Evolutionary conservation across 1,139 yeast species (phyloP).

Genomic region (Blastobotrys indianensis): DNA sequence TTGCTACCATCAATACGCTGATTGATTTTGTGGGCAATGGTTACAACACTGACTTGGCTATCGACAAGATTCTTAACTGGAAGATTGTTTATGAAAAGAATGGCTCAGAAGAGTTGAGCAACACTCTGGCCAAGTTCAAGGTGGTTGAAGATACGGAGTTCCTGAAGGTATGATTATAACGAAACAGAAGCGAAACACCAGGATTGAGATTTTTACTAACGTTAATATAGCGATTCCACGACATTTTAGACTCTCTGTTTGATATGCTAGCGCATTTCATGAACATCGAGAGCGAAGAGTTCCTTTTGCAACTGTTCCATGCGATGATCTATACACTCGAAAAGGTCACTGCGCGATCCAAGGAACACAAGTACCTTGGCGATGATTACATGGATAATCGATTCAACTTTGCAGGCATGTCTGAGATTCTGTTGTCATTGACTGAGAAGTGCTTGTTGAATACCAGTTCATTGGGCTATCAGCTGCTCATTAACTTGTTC

Average conservation of each 20-base stretch:
- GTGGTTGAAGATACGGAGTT: constrained; percentile 27
- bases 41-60: constrained; percentile 55
- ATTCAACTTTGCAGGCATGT: constrained; percentile 27
- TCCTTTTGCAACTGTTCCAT: constrained; percentile 25
- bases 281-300: constrained; percentile 22
- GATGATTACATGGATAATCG: constrained; percentile 25
- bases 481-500: constrained; percentile 21
- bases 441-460: constrained; percentile 20
- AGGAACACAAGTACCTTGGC: constrained; percentile 24
- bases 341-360: constrained; percentile 24
- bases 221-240: constrained; percentile 24
- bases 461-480: constrained; percentile 19
- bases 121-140: constrained; percentile 29
- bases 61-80: constrained; percentile 55
- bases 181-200: background rate
- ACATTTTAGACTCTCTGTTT: constrained; percentile 40
- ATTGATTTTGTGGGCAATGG: constrained; percentile 67
- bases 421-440: constrained; percentile 22
- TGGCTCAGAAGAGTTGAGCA: constrained; percentile 24
- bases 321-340: constrained; percentile 29
- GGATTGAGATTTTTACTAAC: background rate
- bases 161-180: constrained; percentile 14
- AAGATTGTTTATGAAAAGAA: constrained; percentile 40
- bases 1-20: constrained; percentile 34
- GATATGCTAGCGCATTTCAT: constrained; percentile 29